A percentile compares a stretch with the other conserved stretches of the same genome.
These are phyloP conservation scores for Diaporthe capsici DNA, from an alignment of 2,329 filamentous ascomycete species.

Conservation along the genomic window DNA sequence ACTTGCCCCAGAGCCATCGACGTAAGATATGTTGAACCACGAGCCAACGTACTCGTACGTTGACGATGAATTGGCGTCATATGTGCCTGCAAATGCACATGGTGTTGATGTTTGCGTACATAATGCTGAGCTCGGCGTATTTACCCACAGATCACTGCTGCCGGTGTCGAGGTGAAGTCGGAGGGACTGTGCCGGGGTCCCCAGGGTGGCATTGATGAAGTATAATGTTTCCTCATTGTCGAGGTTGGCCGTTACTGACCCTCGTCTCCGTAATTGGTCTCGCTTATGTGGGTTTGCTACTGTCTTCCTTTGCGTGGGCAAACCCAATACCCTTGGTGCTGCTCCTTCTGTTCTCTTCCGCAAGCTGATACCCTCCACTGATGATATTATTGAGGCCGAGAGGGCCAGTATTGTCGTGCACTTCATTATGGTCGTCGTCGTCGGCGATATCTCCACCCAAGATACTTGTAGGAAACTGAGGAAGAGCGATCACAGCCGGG, in stretches of 20 bases:
- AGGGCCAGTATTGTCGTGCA: constrained; percentile 48
- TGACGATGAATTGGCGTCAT: constrained; percentile 78
- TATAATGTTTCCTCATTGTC: constrained; percentile 76
- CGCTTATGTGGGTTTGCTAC: constrained; percentile 58
- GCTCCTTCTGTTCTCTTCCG: constrained; percentile 49
- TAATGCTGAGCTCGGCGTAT: constrained; percentile 72
- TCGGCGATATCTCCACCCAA: not conserved
- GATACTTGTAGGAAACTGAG: not conserved
- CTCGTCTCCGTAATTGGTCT: constrained; percentile 62
- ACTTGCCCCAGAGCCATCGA: constrained; percentile 81
- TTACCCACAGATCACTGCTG: constrained; percentile 80
- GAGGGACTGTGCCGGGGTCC: constrained; percentile 71
- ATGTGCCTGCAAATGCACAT: constrained; percentile 76
- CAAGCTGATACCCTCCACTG: constrained; percentile 48
- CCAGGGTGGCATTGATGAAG: constrained; percentile 73
- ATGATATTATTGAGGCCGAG: constrained; percentile 48
- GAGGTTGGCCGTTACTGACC: constrained; percentile 59
- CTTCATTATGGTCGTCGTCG: constrained; percentile 53
- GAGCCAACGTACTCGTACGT: constrained; percentile 81
- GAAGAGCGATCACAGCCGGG: constrained; percentile 1
- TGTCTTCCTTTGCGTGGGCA: constrained; percentile 59
- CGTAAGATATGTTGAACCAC: constrained; percentile 90
- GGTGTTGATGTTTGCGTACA: constrained; percentile 65
- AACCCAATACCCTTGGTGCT: constrained; percentile 60
- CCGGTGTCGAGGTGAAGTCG: constrained; percentile 77